Evolutionary conservation across 2,329 filamentous ascomycete genomes (phyloP).

Genomic region (Alternaria metachromatica): DNA sequence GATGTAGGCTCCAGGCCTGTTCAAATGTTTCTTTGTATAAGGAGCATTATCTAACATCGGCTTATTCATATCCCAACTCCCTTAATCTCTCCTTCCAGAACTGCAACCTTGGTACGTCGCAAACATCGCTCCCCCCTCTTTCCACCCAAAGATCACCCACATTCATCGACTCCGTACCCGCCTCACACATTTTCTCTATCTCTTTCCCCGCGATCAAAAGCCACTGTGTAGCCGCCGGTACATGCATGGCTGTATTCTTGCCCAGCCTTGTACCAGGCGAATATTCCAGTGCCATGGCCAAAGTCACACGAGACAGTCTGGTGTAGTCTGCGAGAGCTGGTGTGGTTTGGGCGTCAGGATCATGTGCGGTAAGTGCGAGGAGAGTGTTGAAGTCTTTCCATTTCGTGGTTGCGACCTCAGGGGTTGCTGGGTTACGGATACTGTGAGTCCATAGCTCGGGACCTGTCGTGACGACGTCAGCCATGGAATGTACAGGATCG

Average conservation of each 20-base stretch:
- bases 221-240: background rate
- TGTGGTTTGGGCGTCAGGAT: background rate
- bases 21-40: background rate
- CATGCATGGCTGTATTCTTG: background rate
- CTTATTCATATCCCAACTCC: background rate
- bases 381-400: background rate
- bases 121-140: background rate
- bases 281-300: background rate
- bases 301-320: background rate
- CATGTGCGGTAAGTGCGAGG: background rate
- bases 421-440: background rate
- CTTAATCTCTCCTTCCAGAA: background rate
- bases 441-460: background rate
- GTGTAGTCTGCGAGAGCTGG: background rate
- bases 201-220: background rate
- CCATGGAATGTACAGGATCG: background rate
- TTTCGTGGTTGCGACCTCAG: background rate
- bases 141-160: background rate
- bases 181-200: background rate
- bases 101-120: background rate
- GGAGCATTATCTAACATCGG: background rate
- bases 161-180: background rate
- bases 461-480: background rate
- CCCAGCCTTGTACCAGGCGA: background rate
- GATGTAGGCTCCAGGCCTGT: background rate